Conservation (phyloP, 1,139 yeast genomes). For the Hansenula anomala region DNA sequence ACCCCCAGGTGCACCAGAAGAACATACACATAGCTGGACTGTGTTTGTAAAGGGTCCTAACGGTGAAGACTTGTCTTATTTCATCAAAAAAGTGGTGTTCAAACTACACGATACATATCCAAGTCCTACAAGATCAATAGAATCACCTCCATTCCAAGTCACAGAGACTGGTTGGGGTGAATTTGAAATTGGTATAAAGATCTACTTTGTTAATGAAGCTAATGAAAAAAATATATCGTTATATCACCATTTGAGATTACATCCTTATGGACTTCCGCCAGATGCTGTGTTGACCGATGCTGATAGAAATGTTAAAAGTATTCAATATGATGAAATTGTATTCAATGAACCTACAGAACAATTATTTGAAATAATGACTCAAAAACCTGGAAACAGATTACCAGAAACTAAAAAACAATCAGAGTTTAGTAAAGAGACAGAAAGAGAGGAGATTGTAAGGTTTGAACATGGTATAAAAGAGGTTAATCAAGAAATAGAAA, state of each 20-base stretch:
- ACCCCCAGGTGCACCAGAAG: slow-evolving; percentile 73
- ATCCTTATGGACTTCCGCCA: slow-evolving; percentile 63
- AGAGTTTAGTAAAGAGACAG: slow-evolving; percentile 51
- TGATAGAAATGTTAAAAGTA: slow-evolving; percentile 52
- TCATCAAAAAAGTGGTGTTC: slow-evolving; percentile 87
- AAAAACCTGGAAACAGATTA: slow-evolving; percentile 67
- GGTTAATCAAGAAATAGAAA: slow-evolving; percentile 54
- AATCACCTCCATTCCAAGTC: slow-evolving; percentile 88
- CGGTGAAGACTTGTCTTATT: slow-evolving; percentile 75
- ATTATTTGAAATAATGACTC: slow-evolving; percentile 73
- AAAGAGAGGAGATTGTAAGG: slow-evolving; percentile 74
- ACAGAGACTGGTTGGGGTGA: slow-evolving; percentile 99
- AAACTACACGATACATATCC: slow-evolving; percentile 93
- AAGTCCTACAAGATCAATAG: slow-evolving; percentile 77
- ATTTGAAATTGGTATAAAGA: slow-evolving; percentile 84
- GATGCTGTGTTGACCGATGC: slow-evolving; percentile 22
- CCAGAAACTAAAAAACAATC: slow-evolving; percentile 51
- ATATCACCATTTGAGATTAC: slow-evolving; percentile 86
- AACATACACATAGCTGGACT: slow-evolving; percentile 96
- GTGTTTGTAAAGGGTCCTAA: slow-evolving; percentile 84
- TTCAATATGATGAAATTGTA: slow-evolving; percentile 84
- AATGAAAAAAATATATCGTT: slow-evolving; percentile 84
- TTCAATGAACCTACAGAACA: slow-evolving; percentile 95
- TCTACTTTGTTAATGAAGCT: slow-evolving; percentile 80
- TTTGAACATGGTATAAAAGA: slow-evolving; percentile 61